Conservation (phyloP, 2,329 filamentous ascomycete species). For the Xylariomycetidae sp. region DNA sequence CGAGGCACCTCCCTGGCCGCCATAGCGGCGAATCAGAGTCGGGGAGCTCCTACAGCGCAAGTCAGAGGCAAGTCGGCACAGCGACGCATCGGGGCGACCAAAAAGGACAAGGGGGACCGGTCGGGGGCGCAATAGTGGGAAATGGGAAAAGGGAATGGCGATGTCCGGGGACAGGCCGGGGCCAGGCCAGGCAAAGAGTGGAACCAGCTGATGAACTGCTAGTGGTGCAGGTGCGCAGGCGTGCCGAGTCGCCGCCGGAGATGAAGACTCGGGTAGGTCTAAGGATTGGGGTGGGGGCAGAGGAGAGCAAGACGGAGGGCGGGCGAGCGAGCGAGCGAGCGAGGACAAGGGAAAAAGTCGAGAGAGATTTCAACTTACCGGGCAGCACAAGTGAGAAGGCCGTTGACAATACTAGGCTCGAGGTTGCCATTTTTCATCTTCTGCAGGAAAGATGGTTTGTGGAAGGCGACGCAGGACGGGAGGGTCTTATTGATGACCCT, state of each 20-base stretch:
- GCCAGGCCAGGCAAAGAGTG: no score
- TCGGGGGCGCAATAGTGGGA: no score
- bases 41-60: constrained; percentile 45
- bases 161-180: no score
- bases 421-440: constrained; percentile 52
- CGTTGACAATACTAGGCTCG: constrained; percentile 51
- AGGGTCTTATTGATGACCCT: constrained; percentile 55
- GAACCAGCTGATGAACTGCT: no score
- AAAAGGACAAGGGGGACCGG: no score
- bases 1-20: constrained; percentile 42
- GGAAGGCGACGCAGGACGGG: constrained; percentile 56
- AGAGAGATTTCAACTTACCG: constrained; percentile 37
- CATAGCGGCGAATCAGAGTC: constrained; percentile 51
- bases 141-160: neutral
- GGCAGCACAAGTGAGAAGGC: constrained; percentile 50
- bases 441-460: constrained; percentile 56
- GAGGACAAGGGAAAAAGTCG: constrained; percentile 7
- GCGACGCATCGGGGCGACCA: no score
- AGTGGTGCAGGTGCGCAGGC: no score
- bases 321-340: no score
- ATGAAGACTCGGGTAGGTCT: no score
- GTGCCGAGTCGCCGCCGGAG: no score
- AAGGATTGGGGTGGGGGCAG: constrained; percentile 8
- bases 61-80: neutral
- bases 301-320: constrained; percentile 15